Evolutionary conservation across 2,329 filamentous ascomycete species (phyloP).

Genomic region (Penicillium nordicum): DNA sequence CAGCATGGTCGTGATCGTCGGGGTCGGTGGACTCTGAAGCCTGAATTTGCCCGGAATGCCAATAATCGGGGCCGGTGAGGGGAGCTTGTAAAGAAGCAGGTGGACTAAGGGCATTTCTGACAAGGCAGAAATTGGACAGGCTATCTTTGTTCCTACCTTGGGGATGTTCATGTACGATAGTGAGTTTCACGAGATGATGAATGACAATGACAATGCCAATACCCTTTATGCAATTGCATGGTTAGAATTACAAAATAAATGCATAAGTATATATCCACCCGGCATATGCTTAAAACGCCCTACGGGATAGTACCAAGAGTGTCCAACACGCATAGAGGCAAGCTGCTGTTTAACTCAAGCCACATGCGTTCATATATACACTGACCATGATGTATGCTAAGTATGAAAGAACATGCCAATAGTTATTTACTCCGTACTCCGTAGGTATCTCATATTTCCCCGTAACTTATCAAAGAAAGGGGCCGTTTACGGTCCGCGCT

Average conservation of each 20-base stretch:
- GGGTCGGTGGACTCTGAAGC: constrained; percentile 58
- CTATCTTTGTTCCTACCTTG: background rate
- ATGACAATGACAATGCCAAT: background rate
- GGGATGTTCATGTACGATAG: constrained; percentile 2
- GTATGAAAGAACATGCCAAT: background rate
- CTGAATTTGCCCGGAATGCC: constrained; percentile 46
- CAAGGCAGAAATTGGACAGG: background rate
- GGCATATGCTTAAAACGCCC: constrained; percentile 6
- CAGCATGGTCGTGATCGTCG: constrained; percentile 47
- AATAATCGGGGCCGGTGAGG: constrained; percentile 12
- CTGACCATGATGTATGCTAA: background rate
- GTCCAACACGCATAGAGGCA: background rate
- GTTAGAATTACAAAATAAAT: background rate
- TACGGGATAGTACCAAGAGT: background rate
- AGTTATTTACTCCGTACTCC: no score
- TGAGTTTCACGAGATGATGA: constrained; percentile 1
- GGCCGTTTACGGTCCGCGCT: background rate
- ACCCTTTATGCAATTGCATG: background rate
- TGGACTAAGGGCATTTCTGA: background rate
- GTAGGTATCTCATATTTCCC: background rate
- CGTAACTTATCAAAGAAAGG: background rate
- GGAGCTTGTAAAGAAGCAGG: background rate
- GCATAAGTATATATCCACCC: background rate
- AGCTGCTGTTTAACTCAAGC: background rate
- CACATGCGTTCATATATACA: background rate